Base-by-base conservation (phyloP, 108 stramenopile genomes). In the Cyclostephanos invisitatus region DNA sequence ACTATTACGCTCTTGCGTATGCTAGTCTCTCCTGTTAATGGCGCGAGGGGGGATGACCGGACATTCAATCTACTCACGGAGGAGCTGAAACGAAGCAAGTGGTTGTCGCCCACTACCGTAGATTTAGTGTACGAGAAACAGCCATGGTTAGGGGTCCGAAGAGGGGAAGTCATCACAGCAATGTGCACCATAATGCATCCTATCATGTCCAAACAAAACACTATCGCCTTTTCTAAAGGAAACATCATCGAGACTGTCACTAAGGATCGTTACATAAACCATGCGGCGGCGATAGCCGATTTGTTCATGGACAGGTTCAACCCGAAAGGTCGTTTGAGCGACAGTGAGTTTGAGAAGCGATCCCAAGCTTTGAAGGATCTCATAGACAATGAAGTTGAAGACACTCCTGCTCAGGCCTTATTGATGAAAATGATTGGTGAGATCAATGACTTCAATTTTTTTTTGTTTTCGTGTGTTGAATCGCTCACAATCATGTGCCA, bases 141-240 rank as follows among this genome's bases (percentile, higher is more conserved):
- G 54, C 84, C 86, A 11, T 87, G 87, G 84, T 69, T 95, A 25
- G 93, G 94, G 5, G 81, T 95, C 47, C 55, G 68, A 36, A 85
- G 89, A 35, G 94, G 91, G 56, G 95, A 98, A 68, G 88, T 96
- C 54, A 94, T 97, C 66, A 96, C 93, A 3, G 95, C 91, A 29
- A 84, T 97, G 77, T 85, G 88, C 54, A 83, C 90, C 51, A 82
- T 97, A 58, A 80, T 97, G 70, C 97, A 98, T 83, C 93, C 96
- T 0, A 81, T 94, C 60, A 85, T 98, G 84, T 75, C 85, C 62
- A 95, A 94, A 71, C 54, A 80, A 47, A 93, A 96, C 74, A 72
- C 93, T 0, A 69, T 91, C 62, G 84, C 85, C 28, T 97, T 91
- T 74, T 87, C 89, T 55, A 92, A 92, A 70, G 87, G 84, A 29